Evolutionary conservation across 345 rosid species (phyloP).

Genomic region (Lepidium didymum): DNA sequence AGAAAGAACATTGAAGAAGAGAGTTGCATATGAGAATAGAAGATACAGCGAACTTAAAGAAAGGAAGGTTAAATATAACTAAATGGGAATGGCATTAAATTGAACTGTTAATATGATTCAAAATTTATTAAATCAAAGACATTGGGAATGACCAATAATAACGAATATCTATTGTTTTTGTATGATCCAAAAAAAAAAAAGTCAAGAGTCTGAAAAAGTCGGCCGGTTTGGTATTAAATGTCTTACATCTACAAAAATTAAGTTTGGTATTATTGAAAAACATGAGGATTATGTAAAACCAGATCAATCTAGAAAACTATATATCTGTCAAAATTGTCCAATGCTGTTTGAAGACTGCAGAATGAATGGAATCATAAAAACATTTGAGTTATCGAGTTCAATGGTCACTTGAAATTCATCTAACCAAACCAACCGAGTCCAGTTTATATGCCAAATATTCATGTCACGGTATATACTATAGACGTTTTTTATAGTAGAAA

Average conservation of each 20-base stretch:
- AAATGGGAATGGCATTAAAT: not conserved
- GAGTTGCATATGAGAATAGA: not conserved
- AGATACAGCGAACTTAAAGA: constrained; percentile 5
- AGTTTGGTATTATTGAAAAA: not conserved
- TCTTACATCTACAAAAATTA: not conserved
- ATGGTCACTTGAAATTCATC: not conserved
- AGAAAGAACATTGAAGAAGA: not conserved
- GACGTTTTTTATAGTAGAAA: not conserved
- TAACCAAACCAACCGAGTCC: not conserved
- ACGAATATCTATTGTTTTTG: not conserved
- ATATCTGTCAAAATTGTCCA: not conserved
- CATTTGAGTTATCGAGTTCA: not conserved
- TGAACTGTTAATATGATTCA: not conserved
- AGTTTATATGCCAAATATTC: not conserved
- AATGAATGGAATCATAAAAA: not conserved
- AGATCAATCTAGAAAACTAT: not conserved
- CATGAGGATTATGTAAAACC: not conserved
- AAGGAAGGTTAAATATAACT: not conserved
- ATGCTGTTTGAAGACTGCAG: not conserved
- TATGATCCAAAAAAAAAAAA: not conserved
- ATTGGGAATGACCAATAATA: not conserved
- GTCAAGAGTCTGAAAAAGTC: not conserved
- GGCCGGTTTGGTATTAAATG: not conserved
- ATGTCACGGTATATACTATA: not conserved
- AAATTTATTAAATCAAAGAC: not conserved